Conservation (phyloP, 192 early-diverging fungal species). For the Backusella tarrabulga region DNA sequence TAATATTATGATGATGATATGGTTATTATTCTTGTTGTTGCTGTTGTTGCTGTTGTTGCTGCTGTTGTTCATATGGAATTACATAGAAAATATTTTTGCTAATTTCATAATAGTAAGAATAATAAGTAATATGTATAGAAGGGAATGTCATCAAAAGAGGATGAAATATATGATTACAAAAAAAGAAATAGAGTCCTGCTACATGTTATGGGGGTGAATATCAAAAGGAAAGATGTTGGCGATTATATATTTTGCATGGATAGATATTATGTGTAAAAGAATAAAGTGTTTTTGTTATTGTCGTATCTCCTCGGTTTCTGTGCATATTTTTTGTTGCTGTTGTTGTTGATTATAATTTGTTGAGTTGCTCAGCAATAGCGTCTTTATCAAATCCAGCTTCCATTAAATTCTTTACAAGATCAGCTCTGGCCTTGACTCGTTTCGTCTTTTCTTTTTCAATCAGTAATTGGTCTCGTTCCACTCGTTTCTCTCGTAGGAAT, state of each 20-base stretch:
- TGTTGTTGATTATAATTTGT: background rate
- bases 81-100: background rate
- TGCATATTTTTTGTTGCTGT: background rate
- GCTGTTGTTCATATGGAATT: too few species aligned
- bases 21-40: background rate
- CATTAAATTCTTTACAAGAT: conserved; percentile 28
- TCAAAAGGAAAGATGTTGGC: background rate
- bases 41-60: too few species aligned
- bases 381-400: conserved; percentile 31
- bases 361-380: conserved; percentile 27
- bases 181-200: background rate
- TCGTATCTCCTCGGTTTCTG: background rate
- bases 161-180: background rate
- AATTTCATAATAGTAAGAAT: background rate
- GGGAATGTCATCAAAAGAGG: background rate
- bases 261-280: background rate
- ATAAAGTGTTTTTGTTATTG: background rate
- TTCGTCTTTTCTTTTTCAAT: conserved; percentile 30
- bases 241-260: background rate
- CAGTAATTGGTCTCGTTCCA: conserved; percentile 23
- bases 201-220: background rate
- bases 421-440: conserved; percentile 30
- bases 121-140: background rate
- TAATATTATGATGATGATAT: background rate
- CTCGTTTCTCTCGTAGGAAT: conserved; percentile 28